Evolutionary conservation across 176 grass and related monocot genomes (phyloP).

Genomic region (Bothriochloa decipiens): DNA sequence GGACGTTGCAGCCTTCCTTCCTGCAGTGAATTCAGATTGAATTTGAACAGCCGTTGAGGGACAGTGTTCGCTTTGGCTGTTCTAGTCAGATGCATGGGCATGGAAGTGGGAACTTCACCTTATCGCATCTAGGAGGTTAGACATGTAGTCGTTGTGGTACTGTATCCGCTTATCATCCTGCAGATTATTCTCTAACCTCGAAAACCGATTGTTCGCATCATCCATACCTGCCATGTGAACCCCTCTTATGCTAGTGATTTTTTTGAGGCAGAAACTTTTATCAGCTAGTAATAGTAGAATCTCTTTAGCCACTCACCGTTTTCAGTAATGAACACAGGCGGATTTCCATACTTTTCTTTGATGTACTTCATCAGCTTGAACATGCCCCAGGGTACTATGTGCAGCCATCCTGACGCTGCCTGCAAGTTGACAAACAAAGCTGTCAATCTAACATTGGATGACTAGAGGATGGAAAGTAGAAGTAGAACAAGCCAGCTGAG

Average conservation of each 20-base stretch:
- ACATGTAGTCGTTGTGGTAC: conserved; percentile 87
- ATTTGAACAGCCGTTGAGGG: not conserved
- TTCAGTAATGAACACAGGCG: conserved; percentile 75
- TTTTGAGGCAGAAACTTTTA: not conserved
- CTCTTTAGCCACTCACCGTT: conserved; percentile 56
- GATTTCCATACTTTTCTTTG: conserved; percentile 88
- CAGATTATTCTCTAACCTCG: conserved; percentile 50
- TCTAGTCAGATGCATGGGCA: not conserved
- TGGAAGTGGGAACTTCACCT: conserved; percentile 40
- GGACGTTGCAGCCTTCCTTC: conserved; percentile 76
- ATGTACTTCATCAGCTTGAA: conserved; percentile 78
- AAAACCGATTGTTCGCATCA: conserved; percentile 64
- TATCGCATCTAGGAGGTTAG: conserved; percentile 71
- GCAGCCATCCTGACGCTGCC: conserved; percentile 86
- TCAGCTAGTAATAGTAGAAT: not conserved
- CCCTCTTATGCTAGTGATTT: not conserved
- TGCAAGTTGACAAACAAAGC: conserved; percentile 31
- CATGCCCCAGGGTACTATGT: conserved; percentile 90
- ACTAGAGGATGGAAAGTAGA: conserved; percentile 2
- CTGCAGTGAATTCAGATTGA: conserved; percentile 41
- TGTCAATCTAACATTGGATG: not conserved
- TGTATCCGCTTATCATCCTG: conserved; percentile 87
- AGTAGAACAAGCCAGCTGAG: not conserved
- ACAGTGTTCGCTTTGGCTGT: too few relatives aligned
- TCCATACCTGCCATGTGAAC: conserved; percentile 71